Evolutionary conservation across 2,329 filamentous ascomycete genomes (phyloP), one percentile per base, ranked within the genome.

Genomic region (Cordyceps cicadae): DNA sequence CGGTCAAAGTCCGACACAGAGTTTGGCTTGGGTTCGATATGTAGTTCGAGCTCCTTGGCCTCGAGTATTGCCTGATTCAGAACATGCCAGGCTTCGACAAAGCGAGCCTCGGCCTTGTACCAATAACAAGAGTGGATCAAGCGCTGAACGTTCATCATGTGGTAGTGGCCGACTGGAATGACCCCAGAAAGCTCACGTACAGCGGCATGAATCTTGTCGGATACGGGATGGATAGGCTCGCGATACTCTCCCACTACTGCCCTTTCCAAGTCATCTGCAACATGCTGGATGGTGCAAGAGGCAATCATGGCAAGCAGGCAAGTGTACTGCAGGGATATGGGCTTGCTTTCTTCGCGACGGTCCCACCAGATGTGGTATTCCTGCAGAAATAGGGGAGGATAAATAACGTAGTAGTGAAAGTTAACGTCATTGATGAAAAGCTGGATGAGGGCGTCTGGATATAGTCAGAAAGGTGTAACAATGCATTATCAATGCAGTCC

Each of bases 281-380:
- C 61, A 59, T 72, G 69, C 62, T 72, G 70, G 12, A 68, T 60
- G 12, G 67, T 66, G 52, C 68, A 68, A 26, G 71, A 65, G 54
- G 69, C 71, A 2, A 72, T 61, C 59, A 68, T 68, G 39, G 68
- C 62, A 5, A 72, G 60, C 1, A 72, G 64, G 59, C 66, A 68
- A 1, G 71, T 71, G 63, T 65, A 71, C 45, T 70, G 69, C 26
- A 72, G 54, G 2, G 65, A 64, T 2, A 72, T 41, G 2, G 66
- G 63, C n/a, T 65, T 57, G 19, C 63, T 61, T 9, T 62, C 60
- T 3, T 52, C 41, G 29, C 65, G 61, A 14, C 64, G 59, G 29
- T 68, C 64, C 71, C 70, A 72, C 71, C 70, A 72, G 24, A 64
- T 63, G 24, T 71, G 64, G 45, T 72, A 72, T 26, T 71, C 66